Percentiles rank a stretch among this genome's conserved stretches.
These are phyloP conservation scores for Leptosphaerulina australis DNA, from an alignment of 2,329 filamentous ascomycete genomes.

Conservation along the genomic window DNA sequence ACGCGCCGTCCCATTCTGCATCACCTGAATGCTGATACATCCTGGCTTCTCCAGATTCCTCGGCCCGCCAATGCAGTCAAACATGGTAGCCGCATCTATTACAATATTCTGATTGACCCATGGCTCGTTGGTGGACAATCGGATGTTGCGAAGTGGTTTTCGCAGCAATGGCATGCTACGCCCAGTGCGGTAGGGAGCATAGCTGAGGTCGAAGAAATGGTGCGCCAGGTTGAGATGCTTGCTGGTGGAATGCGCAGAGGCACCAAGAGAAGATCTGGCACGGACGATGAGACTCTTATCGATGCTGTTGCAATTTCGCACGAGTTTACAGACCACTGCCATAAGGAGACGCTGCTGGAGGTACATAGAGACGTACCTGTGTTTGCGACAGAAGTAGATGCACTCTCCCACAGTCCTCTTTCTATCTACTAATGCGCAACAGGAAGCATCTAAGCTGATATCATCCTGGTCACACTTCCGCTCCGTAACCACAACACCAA, in stretches of 20 bases:
- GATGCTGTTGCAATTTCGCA: slow-evolving; percentile 67
- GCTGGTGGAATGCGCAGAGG: slow-evolving; percentile 38
- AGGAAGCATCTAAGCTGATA: slow-evolving; percentile 64
- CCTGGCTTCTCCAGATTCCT: slow-evolving; percentile 70
- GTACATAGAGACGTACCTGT: slow-evolving; percentile 61
- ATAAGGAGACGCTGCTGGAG: slow-evolving; percentile 64
- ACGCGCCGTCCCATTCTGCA: slow-evolving; percentile 61
- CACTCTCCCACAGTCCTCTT: no score
- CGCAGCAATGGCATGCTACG: slow-evolving; percentile 66
- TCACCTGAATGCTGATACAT: slow-evolving; percentile 71
- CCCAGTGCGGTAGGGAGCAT: slow-evolving; percentile 62
- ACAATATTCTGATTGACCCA: slow-evolving; percentile 69
- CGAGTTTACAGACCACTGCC: slow-evolving; percentile 73
- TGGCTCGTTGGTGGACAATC: slow-evolving; percentile 68
- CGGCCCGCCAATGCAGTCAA: slow-evolving; percentile 54
- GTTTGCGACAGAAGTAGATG: slow-evolving; percentile 59
- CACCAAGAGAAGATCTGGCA: slow-evolving; percentile 20
- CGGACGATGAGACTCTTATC: slow-evolving; percentile 50
- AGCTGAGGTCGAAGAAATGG: slow-evolving; percentile 59
- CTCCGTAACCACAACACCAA: slow-evolving; percentile 58
- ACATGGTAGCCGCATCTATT: slow-evolving; percentile 58
- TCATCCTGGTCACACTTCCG: slow-evolving; percentile 65
- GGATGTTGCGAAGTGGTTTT: slow-evolving; percentile 69
- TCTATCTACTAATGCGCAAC: slow-evolving; percentile 2
- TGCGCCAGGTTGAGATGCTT: slow-evolving; percentile 57